Conservation (phyloP, 2,329 filamentous ascomycete genomes). For the Fusarium goolgardi region DNA sequence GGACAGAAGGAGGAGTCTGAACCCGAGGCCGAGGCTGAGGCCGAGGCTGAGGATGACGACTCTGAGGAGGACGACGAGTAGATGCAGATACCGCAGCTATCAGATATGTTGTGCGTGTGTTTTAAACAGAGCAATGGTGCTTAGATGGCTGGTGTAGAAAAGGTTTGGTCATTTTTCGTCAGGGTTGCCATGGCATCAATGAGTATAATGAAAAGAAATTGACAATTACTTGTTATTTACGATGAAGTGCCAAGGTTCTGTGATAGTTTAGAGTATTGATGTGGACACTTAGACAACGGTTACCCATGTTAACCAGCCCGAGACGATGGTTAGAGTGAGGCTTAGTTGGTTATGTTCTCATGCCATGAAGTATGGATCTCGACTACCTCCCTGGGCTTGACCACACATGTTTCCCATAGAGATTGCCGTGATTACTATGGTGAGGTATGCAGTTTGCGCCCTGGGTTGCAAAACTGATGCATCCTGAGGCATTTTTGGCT, state of each 20-base stretch:
- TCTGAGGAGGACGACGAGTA: constrained; percentile 9
- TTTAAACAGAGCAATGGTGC: constrained; percentile 40
- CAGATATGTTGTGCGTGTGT: constrained; percentile 20
- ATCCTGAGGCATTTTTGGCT: not conserved
- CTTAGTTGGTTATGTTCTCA: not conserved
- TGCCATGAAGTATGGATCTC: not conserved
- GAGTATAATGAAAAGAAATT: constrained; percentile 49
- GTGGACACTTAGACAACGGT: not conserved
- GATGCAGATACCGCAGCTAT: not conserved
- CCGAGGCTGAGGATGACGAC: constrained; percentile 45
- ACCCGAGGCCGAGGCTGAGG: constrained; percentile 40
- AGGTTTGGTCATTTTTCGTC: constrained; percentile 48
- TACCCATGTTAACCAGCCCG: not conserved
- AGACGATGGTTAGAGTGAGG: not conserved
- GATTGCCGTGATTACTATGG: not conserved
- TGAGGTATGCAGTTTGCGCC: not conserved
- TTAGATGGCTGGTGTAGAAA: constrained; percentile 49
- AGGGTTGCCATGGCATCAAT: constrained; percentile 48
- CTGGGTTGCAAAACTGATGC: not conserved
- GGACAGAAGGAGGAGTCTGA: constrained; percentile 43
- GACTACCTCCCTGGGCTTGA: constrained; percentile 1
- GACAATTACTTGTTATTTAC: constrained; percentile 7
- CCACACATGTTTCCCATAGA: constrained; percentile 2
- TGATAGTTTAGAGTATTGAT: not conserved
- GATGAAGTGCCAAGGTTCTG: not conserved